phyloP scores from a whole-genome alignment of 2,329 filamentous ascomycete species.

The Fusarium brachygibbosum region DNA sequence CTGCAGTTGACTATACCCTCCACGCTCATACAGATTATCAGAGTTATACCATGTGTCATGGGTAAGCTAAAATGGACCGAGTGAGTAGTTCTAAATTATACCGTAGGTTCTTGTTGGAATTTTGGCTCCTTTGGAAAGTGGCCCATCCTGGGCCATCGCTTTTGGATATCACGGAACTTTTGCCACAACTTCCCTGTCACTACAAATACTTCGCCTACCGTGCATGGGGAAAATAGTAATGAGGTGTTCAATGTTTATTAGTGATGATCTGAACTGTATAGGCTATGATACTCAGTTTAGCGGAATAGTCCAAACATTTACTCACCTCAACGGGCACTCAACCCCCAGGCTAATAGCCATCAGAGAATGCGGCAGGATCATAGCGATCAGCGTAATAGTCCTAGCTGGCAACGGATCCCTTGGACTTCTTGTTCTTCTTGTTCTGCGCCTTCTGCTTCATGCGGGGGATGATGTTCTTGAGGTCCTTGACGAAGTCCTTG shows the following conservation, averaged over 20 bases:
- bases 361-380: no score
- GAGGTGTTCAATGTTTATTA: slow-evolving; percentile 3
- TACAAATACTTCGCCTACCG: neutral
- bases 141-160: neutral
- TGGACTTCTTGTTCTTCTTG: neutral
- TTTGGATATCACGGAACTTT: neutral
- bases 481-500: neutral
- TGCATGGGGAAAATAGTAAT: neutral
- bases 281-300: slow-evolving; percentile 1
- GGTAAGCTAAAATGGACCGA: neutral
- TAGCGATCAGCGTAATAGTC: no score
- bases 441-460: no score
- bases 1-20: neutral
- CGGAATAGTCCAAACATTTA: slow-evolving; percentile 8
- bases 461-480: neutral
- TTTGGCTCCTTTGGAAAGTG: neutral
- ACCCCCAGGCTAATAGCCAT: no score
- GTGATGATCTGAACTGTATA: neutral
- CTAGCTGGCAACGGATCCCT: no score
- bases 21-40: neutral
- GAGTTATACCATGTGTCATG: no score
- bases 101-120: no score
- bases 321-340: slow-evolving; percentile 4
- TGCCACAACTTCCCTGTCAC: neutral
- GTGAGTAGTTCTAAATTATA: neutral